Evolutionary conservation across 2,329 filamentous ascomycete species (phyloP), one percentile per base, ranked within the genome.

Genomic region (Beauveria australis): DNA sequence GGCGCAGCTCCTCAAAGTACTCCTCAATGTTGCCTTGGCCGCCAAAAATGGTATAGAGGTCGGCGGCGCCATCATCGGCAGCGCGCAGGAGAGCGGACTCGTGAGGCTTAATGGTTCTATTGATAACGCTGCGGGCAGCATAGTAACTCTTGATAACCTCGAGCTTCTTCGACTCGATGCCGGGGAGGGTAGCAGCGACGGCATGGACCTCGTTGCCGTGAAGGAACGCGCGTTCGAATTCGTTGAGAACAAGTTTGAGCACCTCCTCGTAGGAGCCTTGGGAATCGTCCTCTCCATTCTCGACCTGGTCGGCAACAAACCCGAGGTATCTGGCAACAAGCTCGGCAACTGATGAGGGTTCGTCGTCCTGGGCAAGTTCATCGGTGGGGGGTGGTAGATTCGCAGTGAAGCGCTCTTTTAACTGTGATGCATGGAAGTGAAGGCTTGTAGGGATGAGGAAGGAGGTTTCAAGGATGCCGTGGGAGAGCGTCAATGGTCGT

Each of bases 1-100:
- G 89, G 61, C 94, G 87, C 64, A 99, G 84, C 79, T 99, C 94
- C 67, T 99, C 93, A 70, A 99, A 99, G 77, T 99, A 99, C 77
- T 99, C 95, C 76, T 99, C 93, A 65, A 99, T 97, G 75, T 99
- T 99, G 68, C 94, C 94, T 74, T 99, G 94, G 7, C 94, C 94
- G 63, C 94, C 94, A 67, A 97, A 96, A 64, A 99, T 92, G 66
- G 88, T 92, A 79, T 96, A 99, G 63, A 99, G 84, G 68, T 85
- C 88, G 59, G 92, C 92, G 60, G 87, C 86, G 64, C 85, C 88
- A 64, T 97, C 92, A 52, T 89, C 87, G 10, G 91, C 91, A 55
- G 94, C 93, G 67, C 94, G 85, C 71, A 97, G 85, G 52, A 99
- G 83, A 41, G 94, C 95, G 46, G 95, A 97, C 72, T 96, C 90